phyloP scores from a whole-genome alignment of 768 basidiomycete genomes.

The Calvatia gigantea region DNA sequence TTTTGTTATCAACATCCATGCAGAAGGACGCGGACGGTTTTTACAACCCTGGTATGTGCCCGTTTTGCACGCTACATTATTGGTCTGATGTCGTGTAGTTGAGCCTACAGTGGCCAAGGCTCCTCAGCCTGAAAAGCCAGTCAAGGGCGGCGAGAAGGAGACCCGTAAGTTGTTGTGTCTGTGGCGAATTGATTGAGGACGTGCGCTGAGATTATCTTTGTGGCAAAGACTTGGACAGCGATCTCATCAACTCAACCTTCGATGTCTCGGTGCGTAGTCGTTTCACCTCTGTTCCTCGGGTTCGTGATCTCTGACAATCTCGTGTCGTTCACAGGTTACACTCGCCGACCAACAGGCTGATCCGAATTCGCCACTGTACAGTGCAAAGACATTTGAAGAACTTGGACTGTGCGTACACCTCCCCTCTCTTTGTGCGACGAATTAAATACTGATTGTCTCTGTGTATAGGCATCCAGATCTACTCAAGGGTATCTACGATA shows the following conservation, averaged over 20 bases:
- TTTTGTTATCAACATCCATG: slow-evolving; percentile 27
- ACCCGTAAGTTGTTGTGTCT: not conserved
- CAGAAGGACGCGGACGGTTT: slow-evolving; percentile 82
- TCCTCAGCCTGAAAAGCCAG: slow-evolving; percentile 23
- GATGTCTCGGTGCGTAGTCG: slow-evolving; percentile 65
- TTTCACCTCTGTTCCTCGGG: slow-evolving; percentile 6
- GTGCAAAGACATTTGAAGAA: slow-evolving; percentile 92
- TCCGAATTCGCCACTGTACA: slow-evolving; percentile 93
- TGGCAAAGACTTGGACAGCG: slow-evolving; percentile 35
- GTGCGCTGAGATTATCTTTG: not conserved
- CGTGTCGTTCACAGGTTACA: slow-evolving; percentile 62
- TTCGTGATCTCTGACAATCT: not conserved
- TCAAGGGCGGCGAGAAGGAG: slow-evolving; percentile 22
- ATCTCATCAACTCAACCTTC: slow-evolving; percentile 76
- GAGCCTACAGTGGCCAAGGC: slow-evolving; percentile 14
- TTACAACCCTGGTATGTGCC: slow-evolving; percentile 53
- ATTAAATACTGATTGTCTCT: not conserved
- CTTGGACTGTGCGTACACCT: slow-evolving; percentile 75
- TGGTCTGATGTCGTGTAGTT: not conserved
- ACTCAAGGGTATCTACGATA: slow-evolving; percentile 89
- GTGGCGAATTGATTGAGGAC: too few relatives aligned
- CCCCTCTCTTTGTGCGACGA: not conserved
- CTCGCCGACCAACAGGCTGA: slow-evolving; percentile 95
- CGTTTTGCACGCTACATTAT: slow-evolving; percentile 6
- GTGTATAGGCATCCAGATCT: slow-evolving; percentile 73